These are phyloP conservation scores for Nannochloropsis salina DNA, from an alignment of 108 stramenopile genomes.

Conservation along the genomic window DNA sequence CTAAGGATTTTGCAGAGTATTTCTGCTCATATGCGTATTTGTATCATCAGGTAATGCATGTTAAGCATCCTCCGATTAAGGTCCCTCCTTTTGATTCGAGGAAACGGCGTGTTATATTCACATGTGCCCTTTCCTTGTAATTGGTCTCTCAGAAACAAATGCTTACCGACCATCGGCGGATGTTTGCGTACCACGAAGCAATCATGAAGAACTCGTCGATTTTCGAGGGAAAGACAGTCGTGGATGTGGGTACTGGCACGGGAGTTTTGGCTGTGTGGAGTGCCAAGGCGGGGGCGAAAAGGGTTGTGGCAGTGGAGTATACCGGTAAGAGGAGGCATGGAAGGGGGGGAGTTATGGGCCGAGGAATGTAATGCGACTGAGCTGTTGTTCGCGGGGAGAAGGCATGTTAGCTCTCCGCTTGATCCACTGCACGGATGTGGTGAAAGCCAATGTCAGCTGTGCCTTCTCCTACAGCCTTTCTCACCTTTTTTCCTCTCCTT, in stretches of 20 bases:
- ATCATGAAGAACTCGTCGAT: conserved; percentile 82
- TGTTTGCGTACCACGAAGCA: conserved; percentile 92
- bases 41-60: conserved; percentile 70
- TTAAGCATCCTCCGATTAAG: neutral
- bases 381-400: no score
- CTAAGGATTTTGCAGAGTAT: conserved; percentile 80
- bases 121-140: neutral
- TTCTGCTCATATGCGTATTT: conserved; percentile 89
- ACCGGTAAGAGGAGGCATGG: neutral
- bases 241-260: conserved; percentile 96
- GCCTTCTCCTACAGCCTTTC: no score
- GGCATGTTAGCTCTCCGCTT: no score
- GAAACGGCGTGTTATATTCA: neutral
- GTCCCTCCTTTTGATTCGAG: neutral
- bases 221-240: conserved; percentile 92
- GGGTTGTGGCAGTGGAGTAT: conserved; percentile 53
- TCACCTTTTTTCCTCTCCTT: neutral
- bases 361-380: no score
- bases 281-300: conserved; percentile 87
- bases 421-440: no score
- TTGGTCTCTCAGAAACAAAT: conserved; percentile 72
- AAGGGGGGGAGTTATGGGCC: neutral
- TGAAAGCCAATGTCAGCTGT: no score
- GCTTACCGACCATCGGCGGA: conserved; percentile 93
- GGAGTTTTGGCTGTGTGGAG: conserved; percentile 95